phyloP scores from a whole-genome alignment of 257 asterid genomes.

The Thymus quinquecostatus region DNA sequence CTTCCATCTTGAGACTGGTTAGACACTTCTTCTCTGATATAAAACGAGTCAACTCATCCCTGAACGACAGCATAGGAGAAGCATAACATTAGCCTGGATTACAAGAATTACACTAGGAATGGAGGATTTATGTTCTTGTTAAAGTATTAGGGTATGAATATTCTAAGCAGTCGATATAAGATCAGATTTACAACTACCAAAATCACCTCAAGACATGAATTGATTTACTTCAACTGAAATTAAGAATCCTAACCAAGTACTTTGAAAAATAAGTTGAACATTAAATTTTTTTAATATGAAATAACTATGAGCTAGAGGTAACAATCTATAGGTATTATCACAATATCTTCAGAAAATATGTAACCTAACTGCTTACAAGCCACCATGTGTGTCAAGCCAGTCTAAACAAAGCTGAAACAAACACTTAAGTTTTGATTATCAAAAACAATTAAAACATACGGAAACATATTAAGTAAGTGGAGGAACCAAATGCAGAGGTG shows the following conservation, averaged over 20 bases:
- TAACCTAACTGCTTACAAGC: no score
- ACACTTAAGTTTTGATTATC: background rate
- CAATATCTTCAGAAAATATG: background rate
- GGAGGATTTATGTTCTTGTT: background rate
- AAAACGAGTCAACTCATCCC: slow-evolving; percentile 91
- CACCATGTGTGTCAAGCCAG: background rate
- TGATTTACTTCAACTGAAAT: background rate
- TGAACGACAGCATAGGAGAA: slow-evolving; percentile 36
- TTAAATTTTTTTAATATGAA: background rate
- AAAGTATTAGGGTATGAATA: background rate
- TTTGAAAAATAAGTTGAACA: background rate
- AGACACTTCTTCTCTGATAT: slow-evolving; percentile 77
- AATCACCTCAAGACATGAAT: background rate
- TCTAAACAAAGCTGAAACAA: background rate
- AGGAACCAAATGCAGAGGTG: no score
- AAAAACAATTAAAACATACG: background rate
- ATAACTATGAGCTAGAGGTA: background rate
- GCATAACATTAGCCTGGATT: background rate
- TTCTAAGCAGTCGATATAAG: background rate
- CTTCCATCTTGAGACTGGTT: slow-evolving; percentile 91
- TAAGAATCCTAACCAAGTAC: background rate
- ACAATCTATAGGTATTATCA: no score
- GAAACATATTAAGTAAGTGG: background rate
- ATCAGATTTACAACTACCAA: background rate
- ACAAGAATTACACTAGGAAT: background rate